phyloP scores from a whole-genome alignment of 2,329 filamentous ascomycete species.

The Scedosporium boydii region DNA sequence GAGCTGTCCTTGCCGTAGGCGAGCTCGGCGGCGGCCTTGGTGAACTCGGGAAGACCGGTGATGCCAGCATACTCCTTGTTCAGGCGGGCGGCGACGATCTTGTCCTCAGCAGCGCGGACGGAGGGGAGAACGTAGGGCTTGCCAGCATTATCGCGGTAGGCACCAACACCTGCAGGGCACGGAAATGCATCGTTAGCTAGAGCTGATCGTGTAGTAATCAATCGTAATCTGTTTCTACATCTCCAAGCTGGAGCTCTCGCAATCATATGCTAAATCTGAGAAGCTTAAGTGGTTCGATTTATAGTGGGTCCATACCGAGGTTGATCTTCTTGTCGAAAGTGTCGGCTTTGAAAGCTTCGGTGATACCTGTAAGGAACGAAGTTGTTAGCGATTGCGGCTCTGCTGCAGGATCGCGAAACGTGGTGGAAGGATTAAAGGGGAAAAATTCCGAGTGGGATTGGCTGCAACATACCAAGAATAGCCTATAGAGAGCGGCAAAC shows the following conservation, averaged over 20 bases:
- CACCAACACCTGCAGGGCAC: constrained; percentile 63
- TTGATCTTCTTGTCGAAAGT: constrained; percentile 94
- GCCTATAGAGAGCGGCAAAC: constrained; percentile 37
- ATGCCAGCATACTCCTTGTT: constrained; percentile 99
- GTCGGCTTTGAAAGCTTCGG: constrained; percentile 98
- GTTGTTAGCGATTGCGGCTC: constrained; percentile 14
- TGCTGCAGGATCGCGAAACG: not conserved
- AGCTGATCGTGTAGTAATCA: not conserved
- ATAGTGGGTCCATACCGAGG: constrained; percentile 51
- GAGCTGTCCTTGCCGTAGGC: constrained; percentile 79
- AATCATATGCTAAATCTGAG: not conserved
- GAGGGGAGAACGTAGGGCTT: constrained; percentile 97
- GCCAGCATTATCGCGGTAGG: constrained; percentile 95
- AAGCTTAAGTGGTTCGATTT: constrained; percentile 6
- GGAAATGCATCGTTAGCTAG: constrained; percentile 6
- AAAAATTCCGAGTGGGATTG: constrained; percentile 7
- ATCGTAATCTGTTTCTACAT: constrained; percentile 1
- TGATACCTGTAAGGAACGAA: constrained; percentile 54
- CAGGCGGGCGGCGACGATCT: constrained; percentile 64
- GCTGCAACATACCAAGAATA: constrained; percentile 56
- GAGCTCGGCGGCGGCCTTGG: constrained; percentile 79
- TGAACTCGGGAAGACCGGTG: constrained; percentile 90
- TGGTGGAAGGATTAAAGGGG: not conserved
- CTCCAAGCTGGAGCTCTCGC: not conserved
- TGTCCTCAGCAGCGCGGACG: constrained; percentile 79